phyloP scores from a whole-genome alignment of 1,284 basidiomycete genomes.

The Neotropicomus parvogracilis region DNA sequence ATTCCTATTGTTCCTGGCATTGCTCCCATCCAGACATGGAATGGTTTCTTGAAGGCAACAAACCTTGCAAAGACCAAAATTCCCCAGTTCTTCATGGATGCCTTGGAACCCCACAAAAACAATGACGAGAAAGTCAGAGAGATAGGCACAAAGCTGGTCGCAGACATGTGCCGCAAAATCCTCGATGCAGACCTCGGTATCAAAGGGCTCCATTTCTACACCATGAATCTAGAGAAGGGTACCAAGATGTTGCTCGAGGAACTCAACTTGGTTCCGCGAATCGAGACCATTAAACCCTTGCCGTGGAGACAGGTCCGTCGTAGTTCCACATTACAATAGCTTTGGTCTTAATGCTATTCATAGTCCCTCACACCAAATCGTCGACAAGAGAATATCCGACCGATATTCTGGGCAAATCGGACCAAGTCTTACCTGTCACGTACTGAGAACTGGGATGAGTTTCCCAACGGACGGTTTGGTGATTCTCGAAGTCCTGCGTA shows the following conservation, averaged over 20 bases:
- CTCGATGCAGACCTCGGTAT: slow-evolving; percentile 78
- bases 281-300: slow-evolving; percentile 85
- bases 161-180: slow-evolving; percentile 83
- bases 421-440: slow-evolving; percentile 88
- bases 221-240: slow-evolving; percentile 96
- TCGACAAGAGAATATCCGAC: slow-evolving; percentile 85
- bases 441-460: slow-evolving; percentile 98
- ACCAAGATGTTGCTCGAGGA: slow-evolving; percentile 91
- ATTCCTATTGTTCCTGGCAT: slow-evolving; percentile 95
- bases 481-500: slow-evolving; percentile 96
- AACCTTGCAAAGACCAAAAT: slow-evolving; percentile 83
- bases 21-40: slow-evolving; percentile 98
- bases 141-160: slow-evolving; percentile 84
- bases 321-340: slow-evolving; percentile 41
- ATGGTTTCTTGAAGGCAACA: slow-evolving; percentile 92
- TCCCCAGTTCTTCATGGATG: slow-evolving; percentile 77
- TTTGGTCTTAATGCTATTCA: slow-evolving; percentile 37
- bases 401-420: slow-evolving; percentile 95
- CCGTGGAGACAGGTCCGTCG: slow-evolving; percentile 83
- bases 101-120: slow-evolving; percentile 86
- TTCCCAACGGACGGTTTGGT: slow-evolving; percentile 97
- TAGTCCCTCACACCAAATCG: slow-evolving; percentile 86
- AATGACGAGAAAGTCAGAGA: slow-evolving; percentile 89
- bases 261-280: slow-evolving; percentile 77
- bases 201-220: slow-evolving; percentile 92